Evolutionary conservation across 495 filamentous ascomycete genomes (phyloP).

Genomic region (Lasiosphaeria hispida): DNA sequence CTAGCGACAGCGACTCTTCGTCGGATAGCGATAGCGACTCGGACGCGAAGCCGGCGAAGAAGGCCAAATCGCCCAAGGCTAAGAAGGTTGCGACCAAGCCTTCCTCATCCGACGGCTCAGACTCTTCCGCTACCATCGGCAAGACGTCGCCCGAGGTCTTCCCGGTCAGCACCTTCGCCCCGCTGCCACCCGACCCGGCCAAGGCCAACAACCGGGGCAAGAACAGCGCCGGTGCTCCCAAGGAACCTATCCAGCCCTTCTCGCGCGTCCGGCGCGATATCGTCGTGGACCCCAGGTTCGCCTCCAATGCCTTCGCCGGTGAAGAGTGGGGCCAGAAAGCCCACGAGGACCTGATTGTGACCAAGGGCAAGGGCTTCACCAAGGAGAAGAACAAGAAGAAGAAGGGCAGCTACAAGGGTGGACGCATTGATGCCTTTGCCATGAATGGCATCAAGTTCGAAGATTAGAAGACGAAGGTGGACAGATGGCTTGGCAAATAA

Average conservation of each 20-base stretch:
- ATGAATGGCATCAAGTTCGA: conserved; percentile 86
- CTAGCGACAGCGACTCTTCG: conserved; percentile 30
- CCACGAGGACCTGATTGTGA: conserved; percentile 80
- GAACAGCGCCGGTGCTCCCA: conserved; percentile 33
- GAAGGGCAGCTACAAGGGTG: conserved; percentile 82
- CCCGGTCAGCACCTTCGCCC: conserved; percentile 35
- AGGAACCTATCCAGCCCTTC: conserved; percentile 61
- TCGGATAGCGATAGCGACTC: conserved; percentile 38
- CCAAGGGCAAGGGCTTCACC: conserved; percentile 94
- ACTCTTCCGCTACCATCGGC: conserved; percentile 43
- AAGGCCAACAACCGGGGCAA: conserved; percentile 48
- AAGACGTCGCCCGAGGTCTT: conserved; percentile 41
- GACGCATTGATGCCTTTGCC: conserved; percentile 70
- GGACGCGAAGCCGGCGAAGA: conserved; percentile 21
- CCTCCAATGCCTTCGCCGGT: conserved; percentile 71
- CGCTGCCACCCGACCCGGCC: conserved; percentile 51
- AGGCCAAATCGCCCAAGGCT: conserved; percentile 20
- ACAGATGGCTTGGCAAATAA: neutral
- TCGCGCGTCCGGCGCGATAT: conserved; percentile 59
- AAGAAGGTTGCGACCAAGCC: conserved; percentile 24
- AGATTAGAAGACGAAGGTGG: conserved; percentile 48
- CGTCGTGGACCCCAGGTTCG: conserved; percentile 56
- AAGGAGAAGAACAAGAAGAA: conserved; percentile 99
- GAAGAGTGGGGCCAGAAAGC: conserved; percentile 90
- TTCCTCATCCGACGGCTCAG: conserved; percentile 25